Evolutionary conservation across 768 basidiomycete genomes (phyloP), one percentile per base, ranked within the genome.

Genomic region (Arthromyces matolae): DNA sequence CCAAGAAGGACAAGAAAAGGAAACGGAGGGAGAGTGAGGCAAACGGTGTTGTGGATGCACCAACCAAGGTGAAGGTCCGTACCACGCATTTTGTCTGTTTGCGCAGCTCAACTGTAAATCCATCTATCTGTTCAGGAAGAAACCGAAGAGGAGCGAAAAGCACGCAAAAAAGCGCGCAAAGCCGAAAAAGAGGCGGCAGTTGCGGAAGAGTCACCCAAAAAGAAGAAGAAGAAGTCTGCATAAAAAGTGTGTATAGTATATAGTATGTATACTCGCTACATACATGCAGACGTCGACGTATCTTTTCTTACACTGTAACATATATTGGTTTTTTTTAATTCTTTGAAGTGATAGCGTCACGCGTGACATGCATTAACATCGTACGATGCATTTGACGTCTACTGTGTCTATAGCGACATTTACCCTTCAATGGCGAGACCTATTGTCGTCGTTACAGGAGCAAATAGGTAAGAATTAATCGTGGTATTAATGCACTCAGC

Each of bases 111-210:
- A 20, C 49, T 19, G 19, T n/a, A 48, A 53, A 35, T 56, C 28
- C 48, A 31, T 46, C 40, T 47, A 14, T 47, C 33, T 5, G 14
- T 34, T 12, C 40, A 81, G 59, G 79, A 73, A 41, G 89, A 93
- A 71, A 88, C 88, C 23, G 86, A 89, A 66, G 87, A 85, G 52
- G 88, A 93, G 65, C 79, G 81, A 50, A 93, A 91, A 68, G 87
- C 84, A 28, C 76, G 73, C 61, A 90, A 83, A 67, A 84, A 84
- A 70, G 86, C 84, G 2, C 73, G 73, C 55, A 89, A 89, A 63
- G 89, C 85, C 13, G 85, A 84, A 61, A 91, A 91, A 65, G 79
- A 79, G 31, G 75, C 73, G 12, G 70, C 65, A 28, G 66, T 68
- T 23, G 69, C 66, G 16, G 71, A 70, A 14, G 73, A 70, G 8